These are phyloP conservation scores for Emmonsiellopsis sp. DNA, from an alignment of 2,329 filamentous ascomycete species.

Conservation along the genomic window DNA sequence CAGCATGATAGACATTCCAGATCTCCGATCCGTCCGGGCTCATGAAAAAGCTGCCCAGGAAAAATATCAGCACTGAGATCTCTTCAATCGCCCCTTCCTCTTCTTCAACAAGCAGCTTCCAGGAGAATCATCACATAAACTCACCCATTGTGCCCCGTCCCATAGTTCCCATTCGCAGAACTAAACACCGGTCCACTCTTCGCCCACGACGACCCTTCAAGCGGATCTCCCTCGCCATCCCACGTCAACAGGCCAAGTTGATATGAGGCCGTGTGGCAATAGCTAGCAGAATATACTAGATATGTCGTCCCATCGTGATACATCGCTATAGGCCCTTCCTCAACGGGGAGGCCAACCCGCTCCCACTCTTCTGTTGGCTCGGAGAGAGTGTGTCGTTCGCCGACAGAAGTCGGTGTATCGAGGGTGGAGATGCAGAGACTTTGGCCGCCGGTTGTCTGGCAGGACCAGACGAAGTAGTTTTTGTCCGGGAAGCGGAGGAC, in stretches of 20 bases:
- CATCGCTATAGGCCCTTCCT: conserved; percentile 47
- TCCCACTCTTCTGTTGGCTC: conserved; percentile 46
- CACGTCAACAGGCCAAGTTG: conserved; percentile 46
- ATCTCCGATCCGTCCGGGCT: conserved; percentile 47
- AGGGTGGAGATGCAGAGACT: conserved; percentile 33
- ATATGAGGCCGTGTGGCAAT: conserved; percentile 50
- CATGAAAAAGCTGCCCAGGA: conserved; percentile 42
- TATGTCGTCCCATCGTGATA: conserved; percentile 47
- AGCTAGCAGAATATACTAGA: conserved; percentile 46
- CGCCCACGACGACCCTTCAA: conserved; percentile 37
- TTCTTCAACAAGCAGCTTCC: too few species aligned
- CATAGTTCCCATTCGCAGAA: conserved; percentile 48
- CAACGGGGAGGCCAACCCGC: conserved; percentile 41
- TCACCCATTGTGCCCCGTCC: conserved; percentile 43
- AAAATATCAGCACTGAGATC: too few species aligned
- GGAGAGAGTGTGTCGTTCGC: conserved; percentile 42
- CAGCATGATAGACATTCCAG: conserved; percentile 51
- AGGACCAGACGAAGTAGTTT: conserved; percentile 50
- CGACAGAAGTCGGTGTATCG: conserved; percentile 36
- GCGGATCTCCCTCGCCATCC: conserved; percentile 43
- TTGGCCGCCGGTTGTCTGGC: conserved; percentile 39
- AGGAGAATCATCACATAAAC: not conserved
- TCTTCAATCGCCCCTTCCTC: too few species aligned
- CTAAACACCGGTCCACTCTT: conserved; percentile 47
- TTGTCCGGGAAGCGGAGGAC: conserved; percentile 40